phyloP scores from a whole-genome alignment of 2,329 filamentous ascomycete genomes.

The Nothopassalora personata region DNA sequence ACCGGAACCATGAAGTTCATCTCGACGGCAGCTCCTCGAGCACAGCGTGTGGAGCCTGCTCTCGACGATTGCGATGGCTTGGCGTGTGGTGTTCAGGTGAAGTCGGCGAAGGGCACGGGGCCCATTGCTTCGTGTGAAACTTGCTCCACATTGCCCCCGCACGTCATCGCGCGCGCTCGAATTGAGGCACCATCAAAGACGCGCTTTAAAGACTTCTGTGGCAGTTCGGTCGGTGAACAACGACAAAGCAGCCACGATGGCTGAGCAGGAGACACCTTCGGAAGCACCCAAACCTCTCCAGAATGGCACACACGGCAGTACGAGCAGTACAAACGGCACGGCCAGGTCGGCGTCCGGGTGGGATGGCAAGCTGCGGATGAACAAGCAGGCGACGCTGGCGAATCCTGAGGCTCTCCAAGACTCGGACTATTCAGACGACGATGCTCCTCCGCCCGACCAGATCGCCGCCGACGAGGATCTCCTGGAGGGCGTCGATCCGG shows the following conservation, averaged over 20 bases:
- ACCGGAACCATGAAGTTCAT: too few relatives aligned
- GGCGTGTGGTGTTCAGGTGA: too few relatives aligned
- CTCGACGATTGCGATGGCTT: too few relatives aligned
- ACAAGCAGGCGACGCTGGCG: slow-evolving; percentile 61
- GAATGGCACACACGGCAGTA: neutral
- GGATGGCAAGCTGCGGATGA: slow-evolving; percentile 77
- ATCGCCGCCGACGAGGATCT: slow-evolving; percentile 74
- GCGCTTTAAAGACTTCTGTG: too few relatives aligned
- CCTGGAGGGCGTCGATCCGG: slow-evolving; percentile 52
- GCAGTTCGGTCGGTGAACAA: too few relatives aligned
- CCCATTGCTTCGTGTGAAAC: too few relatives aligned
- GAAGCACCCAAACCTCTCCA: neutral
- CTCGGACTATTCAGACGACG: slow-evolving; percentile 74
- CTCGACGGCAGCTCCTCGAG: too few relatives aligned
- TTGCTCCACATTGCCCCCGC: too few relatives aligned
- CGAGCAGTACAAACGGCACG: slow-evolving; percentile 2
- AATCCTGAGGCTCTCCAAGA: slow-evolving; percentile 82
- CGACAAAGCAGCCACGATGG: neutral
- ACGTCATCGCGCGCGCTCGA: too few relatives aligned
- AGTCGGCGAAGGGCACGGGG: too few relatives aligned
- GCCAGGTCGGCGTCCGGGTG: slow-evolving; percentile 50
- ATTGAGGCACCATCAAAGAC: too few relatives aligned
- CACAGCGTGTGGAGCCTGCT: too few relatives aligned
- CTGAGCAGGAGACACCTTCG: neutral
- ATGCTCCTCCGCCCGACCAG: slow-evolving; percentile 62